Percentiles rank a stretch among this genome's conserved stretches.
These are phyloP conservation scores for Rhodotorula taiwanensis DNA, from an alignment of 768 basidiomycete species.

Conservation along the genomic window DNA sequence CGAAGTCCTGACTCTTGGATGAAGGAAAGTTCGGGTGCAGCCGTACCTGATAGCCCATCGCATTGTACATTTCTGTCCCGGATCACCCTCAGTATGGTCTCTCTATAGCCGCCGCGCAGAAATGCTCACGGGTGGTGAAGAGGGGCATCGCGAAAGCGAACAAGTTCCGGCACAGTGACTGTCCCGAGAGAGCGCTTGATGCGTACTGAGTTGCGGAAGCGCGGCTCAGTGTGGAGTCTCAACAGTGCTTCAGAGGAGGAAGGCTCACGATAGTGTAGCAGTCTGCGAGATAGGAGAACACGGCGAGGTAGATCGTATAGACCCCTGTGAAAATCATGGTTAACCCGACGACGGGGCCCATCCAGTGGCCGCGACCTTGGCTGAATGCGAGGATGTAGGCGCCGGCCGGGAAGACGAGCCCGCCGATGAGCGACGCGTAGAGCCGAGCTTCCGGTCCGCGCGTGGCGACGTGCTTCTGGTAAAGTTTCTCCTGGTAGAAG, in stretches of 20 bases:
- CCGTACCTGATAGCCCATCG: constrained; percentile 51
- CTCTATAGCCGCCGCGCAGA: too few species aligned
- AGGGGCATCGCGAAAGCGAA: constrained; percentile 57
- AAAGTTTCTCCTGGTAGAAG: constrained; percentile 24
- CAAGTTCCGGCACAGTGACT: constrained; percentile 42
- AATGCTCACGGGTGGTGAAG: constrained; percentile 51
- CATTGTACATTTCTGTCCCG: constrained; percentile 50
- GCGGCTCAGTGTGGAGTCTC: background rate
- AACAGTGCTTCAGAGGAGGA: background rate
- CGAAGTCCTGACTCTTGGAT: background rate
- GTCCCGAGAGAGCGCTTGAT: constrained; percentile 40
- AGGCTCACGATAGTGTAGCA: constrained; percentile 40
- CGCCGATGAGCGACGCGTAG: constrained; percentile 20
- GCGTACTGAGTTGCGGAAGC: constrained; percentile 39
- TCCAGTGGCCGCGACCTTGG: constrained; percentile 43
- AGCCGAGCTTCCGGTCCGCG: constrained; percentile 32
- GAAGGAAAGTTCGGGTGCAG: constrained; percentile 30
- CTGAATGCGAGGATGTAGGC: constrained; percentile 46
- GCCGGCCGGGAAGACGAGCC: constrained; percentile 36
- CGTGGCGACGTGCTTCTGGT: constrained; percentile 17
- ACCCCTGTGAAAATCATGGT: constrained; percentile 37
- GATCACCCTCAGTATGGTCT: too few species aligned
- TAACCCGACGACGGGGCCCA: constrained; percentile 45
- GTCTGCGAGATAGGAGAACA: constrained; percentile 15
- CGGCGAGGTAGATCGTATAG: constrained; percentile 40